These are phyloP conservation scores for Populus nigra DNA, from an alignment of 345 rosid genomes.

Conservation along the genomic window DNA sequence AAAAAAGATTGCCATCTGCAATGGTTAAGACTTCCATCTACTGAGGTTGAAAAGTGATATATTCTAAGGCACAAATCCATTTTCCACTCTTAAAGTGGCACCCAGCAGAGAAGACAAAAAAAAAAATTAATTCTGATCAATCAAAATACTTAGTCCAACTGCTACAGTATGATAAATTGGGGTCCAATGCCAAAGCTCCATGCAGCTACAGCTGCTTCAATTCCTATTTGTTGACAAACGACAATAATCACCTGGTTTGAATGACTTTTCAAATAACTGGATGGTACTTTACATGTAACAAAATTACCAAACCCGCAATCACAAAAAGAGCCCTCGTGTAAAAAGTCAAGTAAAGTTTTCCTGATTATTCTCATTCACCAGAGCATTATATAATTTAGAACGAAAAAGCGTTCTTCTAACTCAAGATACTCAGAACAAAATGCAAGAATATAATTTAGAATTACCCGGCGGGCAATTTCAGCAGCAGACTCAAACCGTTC, in stretches of 20 bases:
- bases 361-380: background rate
- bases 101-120: background rate
- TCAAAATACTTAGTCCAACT: background rate
- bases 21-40: background rate
- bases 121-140: background rate
- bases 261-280: background rate
- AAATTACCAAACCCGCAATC: background rate
- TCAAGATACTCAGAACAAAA: background rate
- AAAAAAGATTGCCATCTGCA: background rate
- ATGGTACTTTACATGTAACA: background rate
- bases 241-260: background rate
- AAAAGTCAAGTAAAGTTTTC: background rate
- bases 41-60: background rate
- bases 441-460: background rate
- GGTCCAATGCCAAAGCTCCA: background rate
- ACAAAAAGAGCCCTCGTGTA: background rate
- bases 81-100: background rate
- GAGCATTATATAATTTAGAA: background rate
- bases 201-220: background rate
- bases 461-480: constrained; percentile 71
- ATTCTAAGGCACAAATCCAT: background rate
- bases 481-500: constrained; percentile 61
- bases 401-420: background rate
- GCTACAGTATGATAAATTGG: background rate
- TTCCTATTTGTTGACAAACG: background rate